Evolutionary conservation across 345 rosid genomes (phyloP).

Genomic region (Sisymbrium altissimum): DNA sequence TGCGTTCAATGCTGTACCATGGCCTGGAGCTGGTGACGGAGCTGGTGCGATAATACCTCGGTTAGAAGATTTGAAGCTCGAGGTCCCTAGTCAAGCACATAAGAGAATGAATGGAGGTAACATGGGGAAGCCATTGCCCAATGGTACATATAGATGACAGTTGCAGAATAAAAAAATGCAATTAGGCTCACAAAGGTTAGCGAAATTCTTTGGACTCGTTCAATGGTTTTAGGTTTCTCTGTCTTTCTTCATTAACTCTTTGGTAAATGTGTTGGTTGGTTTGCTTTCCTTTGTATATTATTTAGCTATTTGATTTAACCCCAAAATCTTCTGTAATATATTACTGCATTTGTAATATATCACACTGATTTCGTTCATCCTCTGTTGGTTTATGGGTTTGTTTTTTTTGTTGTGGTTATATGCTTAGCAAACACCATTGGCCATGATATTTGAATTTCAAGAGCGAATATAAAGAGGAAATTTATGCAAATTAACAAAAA

Average conservation of each 20-base stretch:
- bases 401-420: not conserved
- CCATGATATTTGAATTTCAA: not conserved
- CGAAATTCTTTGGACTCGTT: slow-evolving; percentile 25
- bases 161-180: slow-evolving; percentile 5
- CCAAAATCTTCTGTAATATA: slow-evolving; percentile 25
- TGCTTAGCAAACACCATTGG: not conserved
- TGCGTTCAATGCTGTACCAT: slow-evolving; percentile 24
- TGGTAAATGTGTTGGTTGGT: slow-evolving; percentile 24
- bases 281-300: slow-evolving; percentile 22
- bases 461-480: not conserved
- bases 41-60: slow-evolving; percentile 22
- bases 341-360: slow-evolving; percentile 17
- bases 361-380: not conserved
- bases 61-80: slow-evolving; percentile 26
- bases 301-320: slow-evolving; percentile 17
- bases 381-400: not conserved
- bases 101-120: slow-evolving; percentile 11
- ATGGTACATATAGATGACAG: slow-evolving; percentile 25
- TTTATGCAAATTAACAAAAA: not conserved
- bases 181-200: slow-evolving; percentile 22
- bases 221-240: slow-evolving; percentile 4
- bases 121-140: slow-evolving; percentile 11
- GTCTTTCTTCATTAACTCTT: slow-evolving; percentile 15
- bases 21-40: slow-evolving; percentile 30
- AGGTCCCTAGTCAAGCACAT: slow-evolving; percentile 18